Evolutionary conservation across 805 yeast genomes (phyloP).

Genomic region (Candida tibetensis): DNA sequence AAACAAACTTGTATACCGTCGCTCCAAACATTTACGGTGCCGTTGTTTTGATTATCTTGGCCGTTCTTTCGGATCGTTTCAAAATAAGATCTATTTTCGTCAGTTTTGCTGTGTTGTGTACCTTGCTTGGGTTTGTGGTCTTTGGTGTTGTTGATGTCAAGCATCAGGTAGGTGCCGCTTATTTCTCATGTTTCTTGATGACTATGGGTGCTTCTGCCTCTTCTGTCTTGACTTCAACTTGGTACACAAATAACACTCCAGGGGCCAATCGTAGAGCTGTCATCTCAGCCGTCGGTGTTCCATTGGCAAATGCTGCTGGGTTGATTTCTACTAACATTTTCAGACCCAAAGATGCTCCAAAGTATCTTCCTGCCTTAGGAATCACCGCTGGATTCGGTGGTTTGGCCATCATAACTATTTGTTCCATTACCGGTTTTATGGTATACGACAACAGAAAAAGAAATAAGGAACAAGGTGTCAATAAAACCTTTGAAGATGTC

Average conservation of each 20-base stretch:
- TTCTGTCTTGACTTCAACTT: conserved; percentile 48
- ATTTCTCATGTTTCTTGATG: conserved; percentile 46
- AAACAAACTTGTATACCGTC: conserved; percentile 42
- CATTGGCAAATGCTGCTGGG: conserved; percentile 32
- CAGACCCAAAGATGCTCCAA: conserved; percentile 31
- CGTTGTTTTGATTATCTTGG: conserved; percentile 34
- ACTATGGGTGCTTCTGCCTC: conserved; percentile 49
- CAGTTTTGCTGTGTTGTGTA: conserved; percentile 34
- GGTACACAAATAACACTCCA: conserved; percentile 51
- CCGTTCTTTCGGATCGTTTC: conserved; percentile 40
- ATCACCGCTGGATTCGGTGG: conserved; percentile 32
- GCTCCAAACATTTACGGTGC: conserved; percentile 53
- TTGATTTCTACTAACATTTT: conserved; percentile 32
- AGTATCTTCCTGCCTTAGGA: conserved; percentile 29
- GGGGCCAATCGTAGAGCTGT: conserved; percentile 46
- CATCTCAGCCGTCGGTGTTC: conserved; percentile 44
- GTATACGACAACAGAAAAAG: conserved; percentile 41
- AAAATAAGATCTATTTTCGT: conserved; percentile 39
- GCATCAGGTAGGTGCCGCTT: conserved; percentile 38
- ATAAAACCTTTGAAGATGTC: conserved; percentile 36
- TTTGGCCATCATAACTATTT: conserved; percentile 25
- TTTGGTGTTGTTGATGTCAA: conserved; percentile 44
- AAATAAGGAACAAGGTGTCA: conserved; percentile 38
- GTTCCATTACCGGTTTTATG: conserved; percentile 33
- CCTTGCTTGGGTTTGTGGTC: conserved; percentile 46